Evolutionary conservation across 2,329 filamentous ascomycete species (phyloP), one percentile per base, ranked within the genome.

Genomic region (Monosporascus sp.): DNA sequence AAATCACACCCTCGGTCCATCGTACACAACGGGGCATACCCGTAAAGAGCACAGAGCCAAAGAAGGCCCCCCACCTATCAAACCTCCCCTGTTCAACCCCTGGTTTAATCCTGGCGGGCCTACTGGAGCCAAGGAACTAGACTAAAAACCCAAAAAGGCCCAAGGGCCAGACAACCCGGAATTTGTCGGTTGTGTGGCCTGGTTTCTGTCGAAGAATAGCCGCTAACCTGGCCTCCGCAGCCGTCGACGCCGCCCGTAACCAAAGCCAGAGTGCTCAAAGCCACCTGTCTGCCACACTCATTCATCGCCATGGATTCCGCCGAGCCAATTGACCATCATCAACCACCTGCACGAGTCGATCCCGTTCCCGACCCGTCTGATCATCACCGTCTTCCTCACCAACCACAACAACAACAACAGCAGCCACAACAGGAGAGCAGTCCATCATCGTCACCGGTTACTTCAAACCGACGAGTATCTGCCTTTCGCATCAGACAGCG

Each of bases 401-500:
- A 62, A 58, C 60, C 31, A 41, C 17, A 20, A 41, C 38, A 41
- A 41, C 38, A 40, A 38, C 37, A 16, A 40, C 37, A 38, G 2
- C 37, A 16, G n/a, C n/a, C n/a, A 9, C 43, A 45, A 26, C 14
- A 17, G 20, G 20, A 17, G n/a, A 31, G 24, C 14, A 26, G 16
- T 14, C 3, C 43, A 31, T 46, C 43, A 14, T 27, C 43, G 17
- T 46, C 24, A 19, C 24, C 38, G 40, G 22, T 35, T 9, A 57
- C 58, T 26, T 53, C 56, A 49, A 51, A 47, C 52, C 59, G 60
- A 49, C 61, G 63, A 53, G 59, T 55, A 7, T 52, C 57, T 49
- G 62, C 62, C 49, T 60, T 67, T 45, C 64, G 64, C 57, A 61
- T 69, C 57, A 67, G 58, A 63, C 65, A 64, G 55, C 59, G 66